phyloP scores from a whole-genome alignment of 495 filamentous ascomycete species.

The Hypoxylon fuscum region DNA sequence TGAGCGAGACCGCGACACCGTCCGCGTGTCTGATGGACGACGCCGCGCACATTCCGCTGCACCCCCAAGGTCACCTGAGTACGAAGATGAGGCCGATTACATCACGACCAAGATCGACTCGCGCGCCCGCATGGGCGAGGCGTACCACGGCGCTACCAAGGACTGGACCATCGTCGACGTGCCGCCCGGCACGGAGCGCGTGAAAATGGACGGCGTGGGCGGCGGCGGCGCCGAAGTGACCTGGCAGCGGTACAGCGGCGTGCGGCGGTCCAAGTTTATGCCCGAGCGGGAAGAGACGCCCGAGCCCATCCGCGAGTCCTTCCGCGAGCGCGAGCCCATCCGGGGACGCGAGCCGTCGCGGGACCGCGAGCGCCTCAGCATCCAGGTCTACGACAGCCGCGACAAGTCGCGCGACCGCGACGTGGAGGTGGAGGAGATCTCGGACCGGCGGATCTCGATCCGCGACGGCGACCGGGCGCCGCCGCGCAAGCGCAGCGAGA shows the following conservation, averaged over 20 bases:
- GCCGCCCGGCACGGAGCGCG: slow-evolving; percentile 78
- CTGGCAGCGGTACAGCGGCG: slow-evolving; percentile 80
- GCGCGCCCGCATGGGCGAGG: slow-evolving; percentile 71
- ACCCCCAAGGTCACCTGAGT: slow-evolving; percentile 46
- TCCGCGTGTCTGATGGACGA: slow-evolving; percentile 55
- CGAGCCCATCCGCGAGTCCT: slow-evolving; percentile 23
- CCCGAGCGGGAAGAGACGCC: slow-evolving; percentile 57
- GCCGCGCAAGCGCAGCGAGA: slow-evolving; percentile 65
- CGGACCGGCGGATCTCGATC: slow-evolving; percentile 54
- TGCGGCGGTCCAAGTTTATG: slow-evolving; percentile 73
- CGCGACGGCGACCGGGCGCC: slow-evolving; percentile 41
- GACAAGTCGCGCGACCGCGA: slow-evolving; percentile 49
- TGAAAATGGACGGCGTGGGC: slow-evolving; percentile 77
- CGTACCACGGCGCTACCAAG: slow-evolving; percentile 70
- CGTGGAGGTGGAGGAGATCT: slow-evolving; percentile 55
- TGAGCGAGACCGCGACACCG: slow-evolving; percentile 69
- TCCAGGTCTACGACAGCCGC: slow-evolving; percentile 54
- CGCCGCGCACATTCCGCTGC: slow-evolving; percentile 59
- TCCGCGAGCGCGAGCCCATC: slow-evolving; percentile 14
- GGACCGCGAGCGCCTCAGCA: slow-evolving; percentile 51
- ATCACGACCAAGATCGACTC: slow-evolving; percentile 68
- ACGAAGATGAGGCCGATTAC: slow-evolving; percentile 70
- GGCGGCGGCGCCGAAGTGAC: slow-evolving; percentile 73
- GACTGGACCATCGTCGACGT: slow-evolving; percentile 84
- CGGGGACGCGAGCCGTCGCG: slow-evolving; percentile 45